A percentile compares a stretch with the other conserved stretches of the same genome.
Evolutionary conservation across 2,329 filamentous ascomycete genomes (phyloP).

Genomic region (Tolypocladium sp.): DNA sequence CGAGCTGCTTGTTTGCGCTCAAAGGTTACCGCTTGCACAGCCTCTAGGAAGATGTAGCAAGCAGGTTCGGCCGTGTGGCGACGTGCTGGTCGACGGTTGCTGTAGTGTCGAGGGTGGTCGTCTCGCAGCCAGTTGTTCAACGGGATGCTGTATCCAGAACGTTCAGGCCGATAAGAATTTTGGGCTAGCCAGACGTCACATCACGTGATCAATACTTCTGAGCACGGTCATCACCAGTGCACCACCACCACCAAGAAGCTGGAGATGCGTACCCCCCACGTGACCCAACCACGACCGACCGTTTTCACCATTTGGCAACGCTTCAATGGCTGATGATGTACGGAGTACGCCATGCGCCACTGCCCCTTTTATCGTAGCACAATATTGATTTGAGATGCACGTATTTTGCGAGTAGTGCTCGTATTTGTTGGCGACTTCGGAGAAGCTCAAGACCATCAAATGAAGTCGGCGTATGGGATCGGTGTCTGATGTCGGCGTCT

Average conservation of each 20-base stretch:
- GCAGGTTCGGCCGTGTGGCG: background rate
- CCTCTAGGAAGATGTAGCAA: background rate
- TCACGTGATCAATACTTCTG: background rate
- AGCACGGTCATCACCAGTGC: too few species aligned
- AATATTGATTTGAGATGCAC: background rate
- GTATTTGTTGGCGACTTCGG: background rate
- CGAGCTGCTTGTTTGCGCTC: slow-evolving; percentile 30
- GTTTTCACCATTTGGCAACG: background rate
- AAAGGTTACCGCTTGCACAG: slow-evolving; percentile 14
- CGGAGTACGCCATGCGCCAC: background rate
- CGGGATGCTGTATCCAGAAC: background rate
- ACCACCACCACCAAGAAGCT: too few species aligned
- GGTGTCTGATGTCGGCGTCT: background rate
- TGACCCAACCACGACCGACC: background rate
- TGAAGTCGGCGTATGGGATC: background rate
- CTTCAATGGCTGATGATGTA: background rate
- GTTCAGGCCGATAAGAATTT: background rate
- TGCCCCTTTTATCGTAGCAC: background rate
- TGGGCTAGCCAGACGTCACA: background rate
- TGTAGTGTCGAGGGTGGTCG: background rate
- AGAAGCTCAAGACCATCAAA: background rate
- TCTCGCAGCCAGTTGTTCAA: background rate
- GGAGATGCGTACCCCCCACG: background rate
- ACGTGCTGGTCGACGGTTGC: background rate
- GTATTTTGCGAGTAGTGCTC: background rate